Base-by-base conservation (phyloP, 2,329 filamentous ascomycete genomes). In the Xylaria sp. region DNA sequence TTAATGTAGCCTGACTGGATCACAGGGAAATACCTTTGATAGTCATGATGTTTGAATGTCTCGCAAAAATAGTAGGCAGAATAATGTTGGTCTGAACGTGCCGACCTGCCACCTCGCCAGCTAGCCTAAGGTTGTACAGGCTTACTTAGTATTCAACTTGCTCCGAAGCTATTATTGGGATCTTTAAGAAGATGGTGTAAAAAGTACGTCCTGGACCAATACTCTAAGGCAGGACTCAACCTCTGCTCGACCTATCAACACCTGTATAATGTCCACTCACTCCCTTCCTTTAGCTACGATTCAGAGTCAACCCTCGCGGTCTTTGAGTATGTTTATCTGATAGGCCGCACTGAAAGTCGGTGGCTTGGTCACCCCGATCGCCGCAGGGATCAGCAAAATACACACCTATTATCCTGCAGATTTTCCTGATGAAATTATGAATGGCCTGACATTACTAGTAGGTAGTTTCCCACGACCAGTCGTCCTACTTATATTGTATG, bases 281-380 rank as follows among this genome's bases (percentile, higher is more conserved):
- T 31, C 9, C 14, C 12, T 21, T n/a, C 7, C 17, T 46, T 6
- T 11, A 8, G 11, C 19, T 35, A 25, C 28, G 38, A 47, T 38
- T n/a, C n/a, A 46, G 42, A 38, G 28, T 47, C 45, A 25, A 21
- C 42, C 28, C 52, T 51, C 11, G 19, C n/a, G n/a, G n/a, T n/a
- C n/a, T n/a, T n/a, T n/a, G 37, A 23, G 43, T 31, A 7, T n/a
- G 35, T 12, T 23, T 54, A 9, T 31, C 35, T 59, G 28, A 63
- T 63, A 63, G 60, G 60, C 23, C 15, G 28, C 33, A n/a, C 28
- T 3, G 17, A 19, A 2, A 15, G 33, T 35, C 14, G 21, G 35
- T 53, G 60, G 49, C 54, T 55, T 58, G 50, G 37, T 52, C n/a
- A 51, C 40, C 46, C 28, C 25, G 47, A 51, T 58, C 60, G 43